Conservation (phyloP, 306 rosid species). For the Cucurbita argyrosperma region DNA sequence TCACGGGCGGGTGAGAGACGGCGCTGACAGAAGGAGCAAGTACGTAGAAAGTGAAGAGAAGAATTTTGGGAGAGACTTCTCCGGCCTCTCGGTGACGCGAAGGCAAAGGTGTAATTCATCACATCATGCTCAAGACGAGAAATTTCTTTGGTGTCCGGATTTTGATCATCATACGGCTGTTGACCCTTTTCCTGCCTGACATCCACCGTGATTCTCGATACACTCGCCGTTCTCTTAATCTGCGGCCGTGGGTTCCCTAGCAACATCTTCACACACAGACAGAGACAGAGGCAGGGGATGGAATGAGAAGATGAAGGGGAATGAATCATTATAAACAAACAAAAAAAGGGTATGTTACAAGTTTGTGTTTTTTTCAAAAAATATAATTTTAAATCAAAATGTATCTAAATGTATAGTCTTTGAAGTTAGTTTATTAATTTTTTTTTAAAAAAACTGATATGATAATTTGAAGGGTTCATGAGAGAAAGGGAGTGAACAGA, state of each 20-base stretch:
- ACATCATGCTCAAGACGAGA: neutral
- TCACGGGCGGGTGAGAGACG: constrained; percentile 55
- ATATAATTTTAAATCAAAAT: too few species aligned
- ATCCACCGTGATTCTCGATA: constrained; percentile 39
- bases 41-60: constrained; percentile 49
- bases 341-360: neutral
- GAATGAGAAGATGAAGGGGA: constrained; percentile 28
- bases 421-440: too few species aligned
- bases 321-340: neutral
- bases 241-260: constrained; percentile 44
- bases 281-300: neutral
- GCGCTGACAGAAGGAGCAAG: constrained; percentile 50
- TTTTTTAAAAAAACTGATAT: neutral
- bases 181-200: constrained; percentile 7
- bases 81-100: constrained; percentile 25
- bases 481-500: constrained; percentile 1
- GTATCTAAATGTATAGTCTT: too few species aligned
- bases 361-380: neutral
- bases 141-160: neutral
- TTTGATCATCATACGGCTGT: constrained; percentile 10
- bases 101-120: neutral
- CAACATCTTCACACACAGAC: constrained; percentile 24
- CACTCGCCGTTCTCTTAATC: constrained; percentile 56
- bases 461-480: neutral
- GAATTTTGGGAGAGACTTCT: constrained; percentile 16